A percentile compares a stretch with the other conserved stretches of the same genome.
Evolutionary conservation across 2,329 filamentous ascomycete species (phyloP).

Genomic region (Colletotrichum phormii): DNA sequence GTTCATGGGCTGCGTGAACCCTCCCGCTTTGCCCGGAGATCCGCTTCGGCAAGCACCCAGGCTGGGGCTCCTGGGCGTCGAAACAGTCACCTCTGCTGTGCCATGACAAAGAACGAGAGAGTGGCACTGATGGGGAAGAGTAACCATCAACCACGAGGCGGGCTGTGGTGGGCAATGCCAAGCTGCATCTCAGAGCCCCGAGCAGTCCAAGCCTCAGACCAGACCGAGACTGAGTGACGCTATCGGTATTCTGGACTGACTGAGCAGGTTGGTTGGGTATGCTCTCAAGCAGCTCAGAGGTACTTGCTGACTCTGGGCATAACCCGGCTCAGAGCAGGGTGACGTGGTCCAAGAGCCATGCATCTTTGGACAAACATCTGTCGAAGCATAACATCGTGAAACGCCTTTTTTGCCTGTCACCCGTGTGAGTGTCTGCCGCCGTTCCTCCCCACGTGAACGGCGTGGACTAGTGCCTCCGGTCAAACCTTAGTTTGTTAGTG

Average conservation of each 20-base stretch:
- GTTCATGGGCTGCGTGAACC: constrained; percentile 18
- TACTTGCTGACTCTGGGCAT: constrained; percentile 17
- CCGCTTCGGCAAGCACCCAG: constrained; percentile 19
- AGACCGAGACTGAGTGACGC: constrained; percentile 24
- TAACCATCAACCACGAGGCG: not conserved
- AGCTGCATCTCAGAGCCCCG: constrained; percentile 33
- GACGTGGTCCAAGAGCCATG: constrained; percentile 30
- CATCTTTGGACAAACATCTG: not conserved
- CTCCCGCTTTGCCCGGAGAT: constrained; percentile 26
- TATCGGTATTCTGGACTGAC: constrained; percentile 16
- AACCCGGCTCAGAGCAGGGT: constrained; percentile 8
- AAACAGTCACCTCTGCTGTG: constrained; percentile 24
- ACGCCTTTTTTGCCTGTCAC: constrained; percentile 27
- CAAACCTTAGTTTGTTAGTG: constrained; percentile 26
- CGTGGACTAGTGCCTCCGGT: constrained; percentile 23
- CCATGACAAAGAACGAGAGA: constrained; percentile 22
- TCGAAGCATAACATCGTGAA: constrained; percentile 35
- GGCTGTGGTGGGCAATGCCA: constrained; percentile 33
- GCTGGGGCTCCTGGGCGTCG: constrained; percentile 10
- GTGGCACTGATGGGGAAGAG: constrained; percentile 21
- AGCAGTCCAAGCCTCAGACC: constrained; percentile 36
- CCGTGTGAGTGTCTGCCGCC: constrained; percentile 13
- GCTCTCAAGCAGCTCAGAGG: not conserved
- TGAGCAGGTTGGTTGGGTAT: not conserved
- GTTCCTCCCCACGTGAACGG: constrained; percentile 30